These are phyloP conservation scores for Monosporascus cannonballus DNA, from an alignment of 2,329 filamentous ascomycete species.

Conservation along the genomic window DNA sequence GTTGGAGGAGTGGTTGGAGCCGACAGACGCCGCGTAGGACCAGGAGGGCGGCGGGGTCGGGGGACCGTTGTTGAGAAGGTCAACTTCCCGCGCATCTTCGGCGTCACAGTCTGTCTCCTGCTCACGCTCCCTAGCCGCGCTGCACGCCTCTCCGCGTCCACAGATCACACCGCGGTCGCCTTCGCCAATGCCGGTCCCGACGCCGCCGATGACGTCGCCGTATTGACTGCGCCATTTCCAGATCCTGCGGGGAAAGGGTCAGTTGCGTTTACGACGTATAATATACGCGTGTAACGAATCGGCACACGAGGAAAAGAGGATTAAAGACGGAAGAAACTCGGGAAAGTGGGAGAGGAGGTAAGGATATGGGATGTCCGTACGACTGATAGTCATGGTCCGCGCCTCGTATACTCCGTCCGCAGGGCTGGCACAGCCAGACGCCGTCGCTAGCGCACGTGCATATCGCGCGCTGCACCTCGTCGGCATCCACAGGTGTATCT, in stretches of 20 bases:
- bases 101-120: slow-evolving; percentile 82
- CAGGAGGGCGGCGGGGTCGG: slow-evolving; percentile 9
- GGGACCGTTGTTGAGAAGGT: slow-evolving; percentile 13
- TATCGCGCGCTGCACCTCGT: slow-evolving; percentile 49
- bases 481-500: slow-evolving; percentile 41
- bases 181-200: slow-evolving; percentile 83
- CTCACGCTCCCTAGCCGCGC: slow-evolving; percentile 71
- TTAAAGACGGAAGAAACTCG: not conserved
- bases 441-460: slow-evolving; percentile 48
- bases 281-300: not conserved
- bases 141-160: slow-evolving; percentile 69
- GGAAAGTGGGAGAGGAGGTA: not conserved
- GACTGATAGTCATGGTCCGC: slow-evolving; percentile 54
- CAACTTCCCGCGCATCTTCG: slow-evolving; percentile 56
- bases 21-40: slow-evolving; percentile 7
- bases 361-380: slow-evolving; percentile 29
- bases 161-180: slow-evolving; percentile 85
- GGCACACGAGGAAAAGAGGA: not conserved
- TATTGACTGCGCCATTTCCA: slow-evolving; percentile 91
- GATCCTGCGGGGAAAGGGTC: slow-evolving; percentile 40
- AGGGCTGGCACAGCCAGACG: slow-evolving; percentile 83
- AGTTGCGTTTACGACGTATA: not conserved
- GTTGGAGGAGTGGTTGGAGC: slow-evolving; percentile 9
- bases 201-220: slow-evolving; percentile 69
- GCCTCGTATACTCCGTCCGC: slow-evolving; percentile 63